Evolutionary conservation across 2,329 filamentous ascomycete genomes (phyloP), one percentile per base, ranked within the genome.

Genomic region (Aspergillus persii): DNA sequence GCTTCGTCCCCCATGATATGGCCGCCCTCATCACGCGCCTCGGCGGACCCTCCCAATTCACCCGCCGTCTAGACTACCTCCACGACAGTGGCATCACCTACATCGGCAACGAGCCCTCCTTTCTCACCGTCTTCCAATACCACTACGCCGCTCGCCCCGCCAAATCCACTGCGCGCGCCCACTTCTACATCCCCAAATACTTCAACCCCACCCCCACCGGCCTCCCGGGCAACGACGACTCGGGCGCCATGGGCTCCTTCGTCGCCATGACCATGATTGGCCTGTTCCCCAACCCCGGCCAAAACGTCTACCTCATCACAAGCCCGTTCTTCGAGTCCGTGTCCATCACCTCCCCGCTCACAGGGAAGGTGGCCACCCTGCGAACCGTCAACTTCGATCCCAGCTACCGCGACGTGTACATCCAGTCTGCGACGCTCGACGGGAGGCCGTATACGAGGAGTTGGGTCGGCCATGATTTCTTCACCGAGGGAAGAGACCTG

Each of bases 401-500:
- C 0, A 68, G 60, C 0, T 86, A 87, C 58, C 68, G 76, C 62
- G 80, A 80, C 39, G 80, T 90, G 0, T 90, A 84, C 62, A 85
- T 91, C n/a, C 87, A 90, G 76, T 85, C 77, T 48, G 88, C 85
- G 2, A 89, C 80, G 2, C 72, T 90, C 30, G 71, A 91, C 66
- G 88, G 88, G 1, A 61, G 78, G 64, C 72, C 77, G 0, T 90
- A 88, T 65, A 83, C 79, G 0, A 83, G 78, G 71, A 90, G 84
- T 69, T 91, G 88, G 87, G 75, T 91, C 11, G 80, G 83, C 41
- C 88, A 91, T 73, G 82, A 79, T 48, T 90, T 91, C 67, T 90
- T 89, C 69, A 79, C 84, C 0, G 80, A 89, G 41, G 88, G 88
- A 0, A 82, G 83, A 31, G 81, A 86, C 60, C 74, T 91, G 53